Conservation (phyloP, 1,284 basidiomycete species). For the Rhizoctonia solani region DNA sequence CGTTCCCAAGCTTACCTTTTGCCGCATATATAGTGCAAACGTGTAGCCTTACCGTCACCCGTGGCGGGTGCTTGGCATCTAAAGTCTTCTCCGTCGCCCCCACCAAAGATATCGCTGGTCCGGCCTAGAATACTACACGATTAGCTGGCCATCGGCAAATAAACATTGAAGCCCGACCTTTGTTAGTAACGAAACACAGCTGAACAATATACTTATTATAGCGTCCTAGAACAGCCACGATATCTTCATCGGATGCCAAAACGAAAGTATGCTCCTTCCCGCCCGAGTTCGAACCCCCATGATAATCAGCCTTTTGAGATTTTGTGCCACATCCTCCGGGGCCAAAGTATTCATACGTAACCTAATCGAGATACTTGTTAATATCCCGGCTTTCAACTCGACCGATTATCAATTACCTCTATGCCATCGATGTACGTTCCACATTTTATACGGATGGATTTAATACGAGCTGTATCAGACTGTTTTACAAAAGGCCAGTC, state of each 20-base stretch:
- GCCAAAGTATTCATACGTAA: neutral
- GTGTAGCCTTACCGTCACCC: neutral
- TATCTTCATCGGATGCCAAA: slow-evolving; percentile 1
- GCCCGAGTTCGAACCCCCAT: neutral
- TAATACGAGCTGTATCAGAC: neutral
- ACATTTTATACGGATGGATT: neutral
- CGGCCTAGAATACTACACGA: neutral
- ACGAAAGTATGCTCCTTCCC: neutral
- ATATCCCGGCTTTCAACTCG: neutral
- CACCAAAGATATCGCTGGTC: neutral
- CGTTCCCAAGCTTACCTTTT: neutral
- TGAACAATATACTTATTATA: slow-evolving; percentile 1
- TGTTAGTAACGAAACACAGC: slow-evolving; percentile 5
- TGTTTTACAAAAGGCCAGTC: neutral
- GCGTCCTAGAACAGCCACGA: neutral
- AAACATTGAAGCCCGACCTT: neutral
- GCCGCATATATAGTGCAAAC: slow-evolving; percentile 10
- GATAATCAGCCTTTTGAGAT: neutral
- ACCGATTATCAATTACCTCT: neutral
- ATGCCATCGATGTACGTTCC: slow-evolving; percentile 5
- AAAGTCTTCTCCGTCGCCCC: neutral
- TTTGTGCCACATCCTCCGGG: neutral
- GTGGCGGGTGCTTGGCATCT: slow-evolving; percentile 1
- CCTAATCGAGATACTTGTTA: neutral
- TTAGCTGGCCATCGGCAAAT: neutral